These are phyloP conservation scores for Globisporangium irregulare DNA, from an alignment of 352 stramenopile species.

Conservation along the genomic window DNA sequence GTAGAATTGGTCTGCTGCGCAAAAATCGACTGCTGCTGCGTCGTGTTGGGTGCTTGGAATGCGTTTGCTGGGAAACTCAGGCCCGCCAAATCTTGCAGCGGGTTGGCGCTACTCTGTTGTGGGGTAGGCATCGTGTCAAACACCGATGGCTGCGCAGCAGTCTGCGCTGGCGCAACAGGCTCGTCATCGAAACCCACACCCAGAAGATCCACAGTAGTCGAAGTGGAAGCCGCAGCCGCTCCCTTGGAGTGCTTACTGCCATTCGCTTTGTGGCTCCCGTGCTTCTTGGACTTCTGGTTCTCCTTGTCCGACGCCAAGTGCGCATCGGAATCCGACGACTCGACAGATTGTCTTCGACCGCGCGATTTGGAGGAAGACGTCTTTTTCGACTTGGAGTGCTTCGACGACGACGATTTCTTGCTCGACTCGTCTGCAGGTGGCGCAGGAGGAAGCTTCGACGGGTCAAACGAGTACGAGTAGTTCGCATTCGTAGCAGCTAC, in stretches of 20 bases:
- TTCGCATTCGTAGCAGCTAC: constrained; percentile 10
- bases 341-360: constrained; percentile 30
- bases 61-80: constrained; percentile 37
- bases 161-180: constrained; percentile 15
- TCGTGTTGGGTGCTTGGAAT: constrained; percentile 5
- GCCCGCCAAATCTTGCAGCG: constrained; percentile 52
- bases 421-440: constrained; percentile 25
- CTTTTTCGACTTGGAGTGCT: constrained; percentile 24
- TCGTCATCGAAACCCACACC: constrained; percentile 43
- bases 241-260: constrained; percentile 9
- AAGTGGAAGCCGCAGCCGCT: constrained; percentile 7
- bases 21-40: constrained; percentile 8
- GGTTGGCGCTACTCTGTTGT: constrained; percentile 16
- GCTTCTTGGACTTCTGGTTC: constrained; percentile 23
- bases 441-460: constrained; percentile 40
- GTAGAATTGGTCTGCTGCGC: neutral
- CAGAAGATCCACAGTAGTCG: constrained; percentile 43
- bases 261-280: constrained; percentile 16
- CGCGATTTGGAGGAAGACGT: constrained; percentile 16
- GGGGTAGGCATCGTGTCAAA: constrained; percentile 30
- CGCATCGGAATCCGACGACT: constrained; percentile 33
- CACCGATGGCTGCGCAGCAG: constrained; percentile 20
- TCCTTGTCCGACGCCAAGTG: constrained; percentile 33
- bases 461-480: constrained; percentile 53
- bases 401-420: constrained; percentile 21